A percentile compares a stretch with the other conserved stretches of the same genome.
These are phyloP conservation scores for Aphanomyces invadans DNA, from an alignment of 352 stramenopile species.

Conservation along the genomic window DNA sequence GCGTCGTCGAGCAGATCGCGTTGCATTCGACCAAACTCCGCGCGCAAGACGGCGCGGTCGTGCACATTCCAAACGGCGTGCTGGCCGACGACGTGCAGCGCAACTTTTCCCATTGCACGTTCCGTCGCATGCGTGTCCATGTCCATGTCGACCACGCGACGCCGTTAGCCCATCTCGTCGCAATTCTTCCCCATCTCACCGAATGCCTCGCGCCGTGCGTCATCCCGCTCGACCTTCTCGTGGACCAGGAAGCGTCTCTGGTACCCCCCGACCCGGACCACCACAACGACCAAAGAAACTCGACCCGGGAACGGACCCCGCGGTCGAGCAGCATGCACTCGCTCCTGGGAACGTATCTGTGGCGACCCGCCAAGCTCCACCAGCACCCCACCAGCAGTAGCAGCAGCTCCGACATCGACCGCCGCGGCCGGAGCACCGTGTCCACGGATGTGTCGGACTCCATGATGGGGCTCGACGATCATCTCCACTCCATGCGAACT, in stretches of 20 bases:
- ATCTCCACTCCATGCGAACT: too few species aligned
- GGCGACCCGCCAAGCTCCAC: neutral
- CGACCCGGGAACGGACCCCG: too few species aligned
- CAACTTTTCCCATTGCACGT: slow-evolving; percentile 44
- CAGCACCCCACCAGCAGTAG: neutral
- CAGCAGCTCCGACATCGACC: neutral
- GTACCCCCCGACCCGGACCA: neutral
- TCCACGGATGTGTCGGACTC: slow-evolving; percentile 4
- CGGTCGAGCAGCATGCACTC: neutral
- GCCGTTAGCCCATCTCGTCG: slow-evolving; percentile 36
- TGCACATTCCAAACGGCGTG: slow-evolving; percentile 75
- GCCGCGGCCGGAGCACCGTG: neutral
- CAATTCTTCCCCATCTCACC: slow-evolving; percentile 28
- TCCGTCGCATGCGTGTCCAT: slow-evolving; percentile 43
- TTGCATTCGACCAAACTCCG: slow-evolving; percentile 66
- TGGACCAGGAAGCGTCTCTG: neutral
- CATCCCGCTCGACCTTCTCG: neutral
- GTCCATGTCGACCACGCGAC: slow-evolving; percentile 32
- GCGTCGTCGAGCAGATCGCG: slow-evolving; percentile 70
- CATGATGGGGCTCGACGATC: slow-evolving; percentile 3
- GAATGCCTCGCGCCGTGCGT: slow-evolving; percentile 23
- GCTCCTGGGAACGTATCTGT: neutral
- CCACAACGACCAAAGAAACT: too few species aligned
- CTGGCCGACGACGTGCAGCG: slow-evolving; percentile 68
- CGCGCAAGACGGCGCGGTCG: slow-evolving; percentile 47